Conservation (phyloP, 768 basidiomycete species). For the Lactifluus piperatus region DNA sequence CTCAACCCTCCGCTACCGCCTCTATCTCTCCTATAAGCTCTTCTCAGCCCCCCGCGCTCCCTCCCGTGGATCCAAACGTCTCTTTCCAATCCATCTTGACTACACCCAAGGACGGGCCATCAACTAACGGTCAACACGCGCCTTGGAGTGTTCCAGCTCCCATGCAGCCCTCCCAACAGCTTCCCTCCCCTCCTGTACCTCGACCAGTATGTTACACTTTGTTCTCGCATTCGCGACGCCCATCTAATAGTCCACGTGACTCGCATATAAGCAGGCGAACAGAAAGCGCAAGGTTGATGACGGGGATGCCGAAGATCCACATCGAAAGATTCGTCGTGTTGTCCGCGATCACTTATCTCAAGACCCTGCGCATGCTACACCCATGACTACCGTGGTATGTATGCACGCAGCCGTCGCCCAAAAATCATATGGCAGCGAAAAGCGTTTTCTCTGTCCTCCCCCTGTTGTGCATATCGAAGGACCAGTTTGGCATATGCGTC, state of each 20-base stretch:
- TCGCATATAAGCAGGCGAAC: slow-evolving; percentile 25
- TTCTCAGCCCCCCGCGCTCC: slow-evolving; percentile 21
- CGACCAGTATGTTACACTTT: slow-evolving; percentile 13
- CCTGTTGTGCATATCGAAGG: slow-evolving; percentile 91
- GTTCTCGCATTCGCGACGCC: neutral
- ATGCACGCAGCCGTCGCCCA: slow-evolving; percentile 91
- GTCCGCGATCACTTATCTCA: slow-evolving; percentile 76
- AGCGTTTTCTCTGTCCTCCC: slow-evolving; percentile 88
- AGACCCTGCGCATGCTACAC: slow-evolving; percentile 65
- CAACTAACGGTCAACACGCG: slow-evolving; percentile 19
- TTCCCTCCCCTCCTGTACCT: slow-evolving; percentile 10
- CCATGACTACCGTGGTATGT: slow-evolving; percentile 87
- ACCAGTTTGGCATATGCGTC: slow-evolving; percentile 75
- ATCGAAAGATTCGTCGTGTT: slow-evolving; percentile 76
- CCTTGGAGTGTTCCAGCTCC: slow-evolving; percentile 17
- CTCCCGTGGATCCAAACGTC: slow-evolving; percentile 14
- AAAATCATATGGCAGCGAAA: slow-evolving; percentile 94
- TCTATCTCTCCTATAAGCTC: slow-evolving; percentile 28
- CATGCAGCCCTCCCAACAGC: slow-evolving; percentile 14
- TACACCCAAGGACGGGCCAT: slow-evolving; percentile 14
- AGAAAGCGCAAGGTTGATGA: slow-evolving; percentile 71
- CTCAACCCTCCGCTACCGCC: slow-evolving; percentile 27
- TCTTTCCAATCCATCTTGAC: slow-evolving; percentile 25
- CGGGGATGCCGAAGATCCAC: slow-evolving; percentile 50
- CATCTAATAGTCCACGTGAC: slow-evolving; percentile 16